A percentile compares a stretch with the other conserved stretches of the same genome.
These are phyloP conservation scores for Oryza rufipogon DNA, from an alignment of 176 grass and related monocot genomes.

Conservation along the genomic window DNA sequence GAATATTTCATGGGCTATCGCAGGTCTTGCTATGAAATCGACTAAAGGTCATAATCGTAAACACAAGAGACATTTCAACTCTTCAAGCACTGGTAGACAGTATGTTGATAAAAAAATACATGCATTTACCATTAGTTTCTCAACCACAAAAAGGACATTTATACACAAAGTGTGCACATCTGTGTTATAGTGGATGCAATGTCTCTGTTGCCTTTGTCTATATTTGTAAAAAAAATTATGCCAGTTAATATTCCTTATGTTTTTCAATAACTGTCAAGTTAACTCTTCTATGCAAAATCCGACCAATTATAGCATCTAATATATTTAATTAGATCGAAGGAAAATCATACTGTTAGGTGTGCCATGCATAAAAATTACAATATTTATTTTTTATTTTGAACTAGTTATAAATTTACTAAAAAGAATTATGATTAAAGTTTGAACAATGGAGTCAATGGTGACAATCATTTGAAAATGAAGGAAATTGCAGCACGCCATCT, in stretches of 20 bases:
- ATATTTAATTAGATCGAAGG: not conserved
- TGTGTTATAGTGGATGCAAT: not conserved
- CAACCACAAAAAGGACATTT: not conserved
- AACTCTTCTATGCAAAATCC: not conserved
- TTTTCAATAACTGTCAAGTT: not conserved
- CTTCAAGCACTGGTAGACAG: not conserved
- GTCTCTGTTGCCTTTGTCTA: not conserved
- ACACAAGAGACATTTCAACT: conserved; percentile 1
- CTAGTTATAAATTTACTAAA: not conserved
- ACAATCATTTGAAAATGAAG: not conserved
- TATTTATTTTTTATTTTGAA: too few species aligned
- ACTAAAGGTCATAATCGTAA: conserved; percentile 68
- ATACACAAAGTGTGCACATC: not conserved
- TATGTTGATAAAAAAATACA: conserved; percentile 11
- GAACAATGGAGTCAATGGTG: not conserved
- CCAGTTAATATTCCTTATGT: not conserved
- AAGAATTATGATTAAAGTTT: not conserved
- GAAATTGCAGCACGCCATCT: not conserved
- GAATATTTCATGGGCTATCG: conserved; percentile 95
- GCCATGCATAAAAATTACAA: not conserved
- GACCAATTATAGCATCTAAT: not conserved
- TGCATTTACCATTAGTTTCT: not conserved
- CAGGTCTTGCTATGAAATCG: conserved; percentile 68
- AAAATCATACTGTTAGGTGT: not conserved
- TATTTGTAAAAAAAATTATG: conserved; percentile 13